phyloP scores from a whole-genome alignment of 1,139 yeast species.

The Yamadazyma taylorii region DNA sequence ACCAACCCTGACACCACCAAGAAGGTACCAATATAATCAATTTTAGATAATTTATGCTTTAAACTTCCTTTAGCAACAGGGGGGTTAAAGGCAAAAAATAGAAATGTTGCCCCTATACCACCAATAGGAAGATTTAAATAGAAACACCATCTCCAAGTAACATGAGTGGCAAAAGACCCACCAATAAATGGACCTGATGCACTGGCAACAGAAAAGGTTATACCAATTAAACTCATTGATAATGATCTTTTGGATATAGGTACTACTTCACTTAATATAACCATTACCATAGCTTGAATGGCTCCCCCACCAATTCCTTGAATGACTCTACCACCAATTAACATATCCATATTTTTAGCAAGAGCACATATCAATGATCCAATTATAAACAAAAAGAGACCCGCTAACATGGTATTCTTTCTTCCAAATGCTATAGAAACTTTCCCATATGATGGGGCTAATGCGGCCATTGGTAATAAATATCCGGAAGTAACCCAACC shows the following conservation, averaged over 20 bases:
- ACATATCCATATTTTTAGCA: conserved; percentile 54
- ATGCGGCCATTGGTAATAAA: conserved; percentile 57
- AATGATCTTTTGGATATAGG: conserved; percentile 59
- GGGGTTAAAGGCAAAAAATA: conserved; percentile 55
- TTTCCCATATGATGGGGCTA: conserved; percentile 62
- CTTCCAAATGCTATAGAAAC: conserved; percentile 63
- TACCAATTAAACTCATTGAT: conserved; percentile 49
- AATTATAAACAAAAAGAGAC: conserved; percentile 55
- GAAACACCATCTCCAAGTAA: conserved; percentile 80
- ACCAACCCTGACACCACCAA: conserved; percentile 31
- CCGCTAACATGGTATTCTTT: conserved; percentile 48
- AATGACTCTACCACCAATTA: conserved; percentile 69
- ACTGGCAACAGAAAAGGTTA: conserved; percentile 55
- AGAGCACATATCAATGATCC: conserved; percentile 66
- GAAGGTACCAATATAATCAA: conserved; percentile 36
- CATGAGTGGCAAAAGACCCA: conserved; percentile 61
- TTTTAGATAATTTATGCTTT: conserved; percentile 37
- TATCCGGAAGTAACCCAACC: conserved; percentile 67
- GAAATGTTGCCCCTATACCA: conserved; percentile 50
- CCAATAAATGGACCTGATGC: conserved; percentile 69
- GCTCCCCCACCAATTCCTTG: conserved; percentile 80
- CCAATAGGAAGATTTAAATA: conserved; percentile 71
- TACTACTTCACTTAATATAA: conserved; percentile 60
- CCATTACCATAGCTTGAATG: conserved; percentile 56
- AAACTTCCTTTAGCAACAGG: conserved; percentile 47